Evolutionary conservation across 106 monocot species (phyloP).

Genomic region (Allium cepa): DNA sequence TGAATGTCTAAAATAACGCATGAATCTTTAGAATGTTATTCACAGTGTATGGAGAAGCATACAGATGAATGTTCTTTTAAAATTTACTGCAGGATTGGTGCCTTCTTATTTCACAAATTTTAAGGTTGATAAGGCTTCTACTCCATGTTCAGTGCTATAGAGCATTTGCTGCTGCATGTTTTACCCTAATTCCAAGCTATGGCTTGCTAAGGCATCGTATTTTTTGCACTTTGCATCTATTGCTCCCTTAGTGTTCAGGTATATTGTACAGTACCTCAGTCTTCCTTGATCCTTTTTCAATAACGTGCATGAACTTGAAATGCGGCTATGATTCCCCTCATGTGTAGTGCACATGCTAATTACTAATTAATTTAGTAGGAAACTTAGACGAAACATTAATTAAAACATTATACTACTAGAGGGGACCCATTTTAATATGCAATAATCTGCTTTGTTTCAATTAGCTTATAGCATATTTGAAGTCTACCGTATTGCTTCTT

Average conservation of each 20-base stretch:
- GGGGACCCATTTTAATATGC: too few relatives aligned
- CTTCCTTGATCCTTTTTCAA: too few relatives aligned
- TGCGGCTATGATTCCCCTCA: too few relatives aligned
- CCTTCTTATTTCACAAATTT: conserved; percentile 87
- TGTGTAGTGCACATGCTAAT: too few relatives aligned
- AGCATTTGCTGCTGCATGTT: conserved; percentile 91
- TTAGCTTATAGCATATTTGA: too few relatives aligned
- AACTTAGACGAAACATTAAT: too few relatives aligned
- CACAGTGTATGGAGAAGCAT: neutral
- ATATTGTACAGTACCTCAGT: conserved; percentile 3
- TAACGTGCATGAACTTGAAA: too few relatives aligned
- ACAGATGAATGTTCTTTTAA: neutral
- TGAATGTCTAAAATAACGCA: too few relatives aligned
- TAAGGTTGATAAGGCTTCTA: conserved; percentile 79
- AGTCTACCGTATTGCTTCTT: too few relatives aligned
- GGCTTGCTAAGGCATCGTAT: conserved; percentile 91
- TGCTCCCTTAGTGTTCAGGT: conserved; percentile 92
- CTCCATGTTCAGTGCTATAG: conserved; percentile 65
- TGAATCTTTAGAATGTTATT: neutral
- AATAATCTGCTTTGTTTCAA: too few relatives aligned
- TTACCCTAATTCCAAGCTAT: conserved; percentile 87
- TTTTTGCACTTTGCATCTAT: conserved; percentile 84
- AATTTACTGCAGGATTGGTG: conserved; percentile 71
- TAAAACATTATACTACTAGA: too few relatives aligned
- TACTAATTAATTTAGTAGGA: too few relatives aligned